These are phyloP conservation scores for Daedaleopsis sinensis DNA, from an alignment of 768 basidiomycete species.

Conservation along the genomic window DNA sequence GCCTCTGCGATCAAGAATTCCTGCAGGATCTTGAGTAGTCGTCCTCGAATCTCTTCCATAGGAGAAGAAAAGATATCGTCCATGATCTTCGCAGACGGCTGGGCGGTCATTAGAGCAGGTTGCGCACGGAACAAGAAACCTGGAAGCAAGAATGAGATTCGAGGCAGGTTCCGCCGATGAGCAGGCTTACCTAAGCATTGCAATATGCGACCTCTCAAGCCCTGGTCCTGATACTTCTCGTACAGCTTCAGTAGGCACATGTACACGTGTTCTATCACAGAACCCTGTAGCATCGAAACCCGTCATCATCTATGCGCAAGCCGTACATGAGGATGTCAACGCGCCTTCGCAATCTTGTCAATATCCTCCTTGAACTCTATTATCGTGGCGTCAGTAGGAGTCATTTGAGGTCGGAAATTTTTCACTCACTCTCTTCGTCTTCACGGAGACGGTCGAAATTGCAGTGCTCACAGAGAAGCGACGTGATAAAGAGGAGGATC, in stretches of 20 bases:
- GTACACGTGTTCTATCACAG: conserved; percentile 87
- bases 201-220: conserved; percentile 71
- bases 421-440: conserved; percentile 58
- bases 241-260: conserved; percentile 71
- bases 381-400: neutral
- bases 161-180: too few species aligned
- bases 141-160: neutral
- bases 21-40: conserved; percentile 85
- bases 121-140: conserved; percentile 93
- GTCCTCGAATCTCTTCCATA: conserved; percentile 72
- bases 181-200: conserved; percentile 77
- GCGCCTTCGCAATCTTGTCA: conserved; percentile 58
- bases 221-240: conserved; percentile 58
- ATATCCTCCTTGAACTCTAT: conserved; percentile 61
- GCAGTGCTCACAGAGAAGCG: conserved; percentile 87
- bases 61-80: conserved; percentile 81
- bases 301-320: neutral
- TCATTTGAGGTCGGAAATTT: neutral
- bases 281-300: conserved; percentile 43
- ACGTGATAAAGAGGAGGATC: conserved; percentile 82
- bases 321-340: neutral
- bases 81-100: conserved; percentile 82
- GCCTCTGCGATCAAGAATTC: conserved; percentile 89
- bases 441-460: conserved; percentile 78
- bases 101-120: conserved; percentile 87